Conservation (phyloP, 768 basidiomycete genomes). For the Mycena belliarum region DNA sequence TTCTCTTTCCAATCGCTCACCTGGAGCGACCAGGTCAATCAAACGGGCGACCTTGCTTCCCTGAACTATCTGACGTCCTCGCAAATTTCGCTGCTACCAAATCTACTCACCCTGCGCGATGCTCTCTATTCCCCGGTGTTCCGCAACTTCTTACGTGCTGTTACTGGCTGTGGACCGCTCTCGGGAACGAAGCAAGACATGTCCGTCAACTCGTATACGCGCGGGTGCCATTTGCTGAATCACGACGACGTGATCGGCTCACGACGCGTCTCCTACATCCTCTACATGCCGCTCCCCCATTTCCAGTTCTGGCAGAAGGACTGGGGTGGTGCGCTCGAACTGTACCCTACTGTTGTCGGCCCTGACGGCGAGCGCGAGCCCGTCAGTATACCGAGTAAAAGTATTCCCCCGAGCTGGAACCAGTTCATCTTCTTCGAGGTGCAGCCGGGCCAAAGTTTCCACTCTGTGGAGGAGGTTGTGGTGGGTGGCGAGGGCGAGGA, state of each 20-base stretch:
- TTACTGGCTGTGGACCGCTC: slow-evolving; percentile 91
- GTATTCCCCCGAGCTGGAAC: slow-evolving; percentile 82
- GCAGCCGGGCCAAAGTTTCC: slow-evolving; percentile 95
- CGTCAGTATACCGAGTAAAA: slow-evolving; percentile 59
- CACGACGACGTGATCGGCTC: slow-evolving; percentile 99
- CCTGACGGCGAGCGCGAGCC: slow-evolving; percentile 71
- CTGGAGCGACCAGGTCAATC: slow-evolving; percentile 68
- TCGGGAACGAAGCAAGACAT: slow-evolving; percentile 94
- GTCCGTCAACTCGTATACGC: slow-evolving; percentile 89
- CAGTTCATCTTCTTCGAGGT: slow-evolving; percentile 89
- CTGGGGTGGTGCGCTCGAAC: slow-evolving; percentile 93
- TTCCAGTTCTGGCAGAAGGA: slow-evolving; percentile 79
- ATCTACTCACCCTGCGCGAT: slow-evolving; percentile 80
- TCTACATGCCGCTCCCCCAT: slow-evolving; percentile 87
- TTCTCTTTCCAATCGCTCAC: neutral
- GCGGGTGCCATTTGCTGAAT: slow-evolving; percentile 91
- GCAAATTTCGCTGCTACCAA: slow-evolving; percentile 79
- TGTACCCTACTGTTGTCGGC: slow-evolving; percentile 75
- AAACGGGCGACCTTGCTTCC: slow-evolving; percentile 95
- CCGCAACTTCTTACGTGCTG: slow-evolving; percentile 76
- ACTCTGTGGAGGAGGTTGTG: slow-evolving; percentile 96
- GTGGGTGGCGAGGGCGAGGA: slow-evolving; percentile 69
- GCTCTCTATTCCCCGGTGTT: slow-evolving; percentile 87
- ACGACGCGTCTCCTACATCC: slow-evolving; percentile 92
- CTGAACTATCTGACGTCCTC: slow-evolving; percentile 80